These are phyloP conservation scores for Nemania sp. DNA, from an alignment of 2,329 filamentous ascomycete genomes.

Conservation along the genomic window DNA sequence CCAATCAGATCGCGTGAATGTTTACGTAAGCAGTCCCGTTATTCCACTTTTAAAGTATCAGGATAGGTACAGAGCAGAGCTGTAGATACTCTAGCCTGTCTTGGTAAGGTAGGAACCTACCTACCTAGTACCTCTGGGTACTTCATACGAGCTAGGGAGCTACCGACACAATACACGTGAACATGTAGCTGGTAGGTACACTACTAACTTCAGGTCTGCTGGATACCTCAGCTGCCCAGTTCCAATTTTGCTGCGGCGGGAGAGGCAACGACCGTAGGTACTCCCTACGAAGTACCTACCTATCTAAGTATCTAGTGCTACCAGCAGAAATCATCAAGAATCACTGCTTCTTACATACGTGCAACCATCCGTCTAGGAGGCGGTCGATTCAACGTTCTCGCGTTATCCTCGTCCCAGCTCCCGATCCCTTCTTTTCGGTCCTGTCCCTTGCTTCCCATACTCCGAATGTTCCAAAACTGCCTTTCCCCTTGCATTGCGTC, in stretches of 20 bases:
- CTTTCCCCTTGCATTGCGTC: not conserved
- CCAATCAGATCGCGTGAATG: too few relatives aligned
- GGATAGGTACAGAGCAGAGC: too few relatives aligned
- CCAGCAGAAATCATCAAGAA: not conserved
- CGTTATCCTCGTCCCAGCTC: not conserved
- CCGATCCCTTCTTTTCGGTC: not conserved
- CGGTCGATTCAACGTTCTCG: not conserved
- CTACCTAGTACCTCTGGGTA: too few relatives aligned
- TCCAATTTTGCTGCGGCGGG: conserved; percentile 4
- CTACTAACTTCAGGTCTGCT: not conserved
- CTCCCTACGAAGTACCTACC: not conserved
- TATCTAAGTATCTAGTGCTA: not conserved
- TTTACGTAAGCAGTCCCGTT: too few relatives aligned
- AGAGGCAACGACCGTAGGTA: not conserved
- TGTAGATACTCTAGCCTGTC: too few relatives aligned
- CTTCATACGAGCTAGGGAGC: too few relatives aligned
- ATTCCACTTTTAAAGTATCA: too few relatives aligned
- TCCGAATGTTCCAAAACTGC: not conserved
- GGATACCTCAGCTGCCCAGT: conserved; percentile 11
- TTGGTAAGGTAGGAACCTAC: too few relatives aligned
- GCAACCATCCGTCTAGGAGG: too few relatives aligned
- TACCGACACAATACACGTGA: not conserved
- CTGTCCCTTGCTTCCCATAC: not conserved
- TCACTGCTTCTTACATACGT: too few relatives aligned
- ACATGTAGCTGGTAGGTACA: too few relatives aligned